These are phyloP conservation scores for Monilinia aucupariae DNA, from an alignment of 2,329 filamentous ascomycete species.

Conservation along the genomic window DNA sequence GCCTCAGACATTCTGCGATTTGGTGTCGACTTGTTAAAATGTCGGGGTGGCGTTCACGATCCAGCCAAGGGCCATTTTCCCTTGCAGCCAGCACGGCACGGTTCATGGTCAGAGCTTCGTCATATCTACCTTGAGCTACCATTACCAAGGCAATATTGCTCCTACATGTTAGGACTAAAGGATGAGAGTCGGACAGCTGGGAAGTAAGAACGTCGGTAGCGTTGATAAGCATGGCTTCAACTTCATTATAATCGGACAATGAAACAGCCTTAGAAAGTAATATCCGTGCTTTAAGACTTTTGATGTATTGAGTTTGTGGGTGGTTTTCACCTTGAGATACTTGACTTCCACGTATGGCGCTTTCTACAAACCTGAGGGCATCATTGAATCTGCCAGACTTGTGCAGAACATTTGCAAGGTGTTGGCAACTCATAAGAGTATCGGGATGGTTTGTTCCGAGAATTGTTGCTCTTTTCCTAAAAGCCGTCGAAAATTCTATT, in stretches of 20 bases:
- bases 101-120: constrained; percentile 26
- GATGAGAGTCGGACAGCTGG: constrained; percentile 24
- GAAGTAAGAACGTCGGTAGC: constrained; percentile 22
- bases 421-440: constrained; percentile 26
- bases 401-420: constrained; percentile 24
- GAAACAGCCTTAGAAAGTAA: constrained; percentile 24
- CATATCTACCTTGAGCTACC: constrained; percentile 27
- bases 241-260: constrained; percentile 24
- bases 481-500: constrained; percentile 23
- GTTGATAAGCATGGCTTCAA: constrained; percentile 22
- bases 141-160: constrained; percentile 27
- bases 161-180: constrained; percentile 24
- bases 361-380: constrained; percentile 23
- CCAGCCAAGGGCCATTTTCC: constrained; percentile 27
- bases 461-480: constrained; percentile 21
- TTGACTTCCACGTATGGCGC: constrained; percentile 26
- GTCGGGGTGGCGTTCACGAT: constrained; percentile 27
- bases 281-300: constrained; percentile 25
- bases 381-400: constrained; percentile 25
- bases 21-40: constrained; percentile 30
- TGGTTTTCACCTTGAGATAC: constrained; percentile 24
- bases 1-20: constrained; percentile 24
- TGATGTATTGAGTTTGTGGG: constrained; percentile 27
- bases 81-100: constrained; percentile 20
- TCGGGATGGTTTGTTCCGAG: constrained; percentile 25